Conservation (phyloP, 371 early-diverging fungal genomes). For the Smittium mucronatum region DNA sequence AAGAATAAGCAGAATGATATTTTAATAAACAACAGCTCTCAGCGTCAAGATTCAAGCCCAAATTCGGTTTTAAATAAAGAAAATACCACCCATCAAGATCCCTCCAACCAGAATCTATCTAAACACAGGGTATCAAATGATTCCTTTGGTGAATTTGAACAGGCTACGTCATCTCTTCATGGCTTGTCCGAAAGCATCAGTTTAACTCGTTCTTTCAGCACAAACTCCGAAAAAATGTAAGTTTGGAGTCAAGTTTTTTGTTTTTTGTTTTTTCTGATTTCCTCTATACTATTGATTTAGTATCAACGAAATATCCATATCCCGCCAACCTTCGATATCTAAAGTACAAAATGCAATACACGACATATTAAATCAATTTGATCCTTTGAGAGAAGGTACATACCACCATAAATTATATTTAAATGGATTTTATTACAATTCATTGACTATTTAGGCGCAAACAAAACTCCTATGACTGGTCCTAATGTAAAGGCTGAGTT, state of each 20-base stretch:
- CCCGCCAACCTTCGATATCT: constrained; percentile 20
- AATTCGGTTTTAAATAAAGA: no score
- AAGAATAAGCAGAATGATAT: no score
- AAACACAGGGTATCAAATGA: no score
- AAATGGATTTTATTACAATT: neutral
- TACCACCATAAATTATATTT: neutral
- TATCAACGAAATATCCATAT: neutral
- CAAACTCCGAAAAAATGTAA: neutral
- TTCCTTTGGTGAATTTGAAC: no score
- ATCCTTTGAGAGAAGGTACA: constrained; percentile 26
- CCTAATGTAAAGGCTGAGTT: constrained; percentile 26
- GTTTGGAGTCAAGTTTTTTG: neutral
- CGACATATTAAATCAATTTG: constrained; percentile 34
- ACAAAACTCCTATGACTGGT: neutral
- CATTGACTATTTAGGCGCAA: neutral
- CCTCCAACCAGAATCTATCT: no score
- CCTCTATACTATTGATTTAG: neutral
- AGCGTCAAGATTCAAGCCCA: no score
- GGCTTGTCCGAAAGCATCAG: neutral
- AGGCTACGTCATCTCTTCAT: no score
- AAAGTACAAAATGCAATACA: constrained; percentile 33
- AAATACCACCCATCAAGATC: no score
- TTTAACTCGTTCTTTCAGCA: neutral
- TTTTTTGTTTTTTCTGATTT: neutral
- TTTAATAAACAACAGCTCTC: no score